Percentiles rank a stretch among this genome's conserved stretches.
Conservation (phyloP, 257 asterid species). For the Nicotiana attenuata region DNA sequence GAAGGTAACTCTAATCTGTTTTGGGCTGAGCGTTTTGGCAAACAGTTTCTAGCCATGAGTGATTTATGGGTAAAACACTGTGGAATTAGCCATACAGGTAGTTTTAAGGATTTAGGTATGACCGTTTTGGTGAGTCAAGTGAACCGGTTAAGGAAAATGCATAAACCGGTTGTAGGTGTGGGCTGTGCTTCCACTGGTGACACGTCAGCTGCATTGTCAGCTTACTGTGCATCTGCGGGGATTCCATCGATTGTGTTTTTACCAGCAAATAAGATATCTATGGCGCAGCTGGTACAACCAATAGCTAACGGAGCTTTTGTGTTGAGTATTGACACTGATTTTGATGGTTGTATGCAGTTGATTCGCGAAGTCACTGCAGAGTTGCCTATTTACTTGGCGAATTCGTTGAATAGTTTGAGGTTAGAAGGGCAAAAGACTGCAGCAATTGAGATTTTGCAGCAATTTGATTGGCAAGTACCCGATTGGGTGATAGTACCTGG, state of each 20-base stretch:
- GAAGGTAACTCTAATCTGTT: conserved; percentile 73
- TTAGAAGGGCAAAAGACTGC: conserved; percentile 90
- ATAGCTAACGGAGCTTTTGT: conserved; percentile 91
- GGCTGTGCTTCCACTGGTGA: conserved; percentile 88
- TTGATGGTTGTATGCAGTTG: conserved; percentile 90
- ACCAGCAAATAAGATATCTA: conserved; percentile 62
- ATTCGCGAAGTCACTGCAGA: conserved; percentile 80
- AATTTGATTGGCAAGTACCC: conserved; percentile 85
- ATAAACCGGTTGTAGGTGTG: conserved; percentile 70
- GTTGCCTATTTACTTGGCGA: conserved; percentile 76
- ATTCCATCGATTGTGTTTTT: conserved; percentile 72
- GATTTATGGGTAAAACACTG: conserved; percentile 87
- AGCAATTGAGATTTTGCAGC: conserved; percentile 80
- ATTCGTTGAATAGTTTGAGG: conserved; percentile 72
- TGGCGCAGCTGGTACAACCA: conserved; percentile 84
- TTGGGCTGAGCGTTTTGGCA: conserved; percentile 90
- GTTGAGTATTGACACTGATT: conserved; percentile 76
- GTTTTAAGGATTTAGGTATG: conserved; percentile 80
- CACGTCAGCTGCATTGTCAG: conserved; percentile 75
- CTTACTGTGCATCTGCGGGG: conserved; percentile 77
- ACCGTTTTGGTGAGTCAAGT: conserved; percentile 85
- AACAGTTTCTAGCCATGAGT: conserved; percentile 76
- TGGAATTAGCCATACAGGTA: conserved; percentile 78
- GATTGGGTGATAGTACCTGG: conserved; percentile 94
- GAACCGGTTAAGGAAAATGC: conserved; percentile 60